Conservation (phyloP, 176 grass and related monocot genomes). For the Echinochloa phyllopogon region DNA sequence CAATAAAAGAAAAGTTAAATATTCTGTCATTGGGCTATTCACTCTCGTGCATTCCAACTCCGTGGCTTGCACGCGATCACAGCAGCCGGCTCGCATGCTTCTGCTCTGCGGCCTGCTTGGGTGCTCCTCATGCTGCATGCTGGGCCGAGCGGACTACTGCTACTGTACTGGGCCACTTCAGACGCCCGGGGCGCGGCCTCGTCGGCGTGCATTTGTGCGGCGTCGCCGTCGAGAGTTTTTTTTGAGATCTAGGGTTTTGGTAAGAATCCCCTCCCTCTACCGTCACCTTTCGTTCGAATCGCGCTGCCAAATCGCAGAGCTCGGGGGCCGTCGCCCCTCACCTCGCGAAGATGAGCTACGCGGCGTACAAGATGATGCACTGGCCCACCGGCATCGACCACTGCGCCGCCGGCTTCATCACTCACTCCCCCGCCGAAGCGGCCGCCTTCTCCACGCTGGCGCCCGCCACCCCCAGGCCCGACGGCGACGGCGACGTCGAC, state of each 20-base stretch:
- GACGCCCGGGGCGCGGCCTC: no score
- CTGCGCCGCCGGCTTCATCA: conserved; percentile 85
- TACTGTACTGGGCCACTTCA: no score
- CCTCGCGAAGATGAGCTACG: conserved; percentile 71
- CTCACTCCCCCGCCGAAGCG: conserved; percentile 51
- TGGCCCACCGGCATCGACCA: conserved; percentile 74
- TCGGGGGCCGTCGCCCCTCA: not conserved
- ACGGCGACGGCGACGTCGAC: conserved; percentile 54
- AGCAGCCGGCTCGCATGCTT: no score
- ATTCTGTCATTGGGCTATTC: no score
- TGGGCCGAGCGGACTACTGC: no score
- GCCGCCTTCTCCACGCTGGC: conserved; percentile 6
- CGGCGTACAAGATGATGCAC: conserved; percentile 94
- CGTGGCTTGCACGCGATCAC: no score
- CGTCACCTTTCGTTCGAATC: not conserved
- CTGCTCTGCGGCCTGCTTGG: no score
- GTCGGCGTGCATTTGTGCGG: no score
- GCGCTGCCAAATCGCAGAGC: not conserved
- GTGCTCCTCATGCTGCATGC: no score
- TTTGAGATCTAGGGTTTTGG: conserved; percentile 10
- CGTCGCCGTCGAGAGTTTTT: no score
- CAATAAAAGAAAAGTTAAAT: no score
- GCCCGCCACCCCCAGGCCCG: not conserved
- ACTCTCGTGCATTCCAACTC: no score
- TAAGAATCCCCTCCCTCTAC: not conserved